Conservation (phyloP, 2,329 filamentous ascomycete genomes). For the Lecanicillium sp. region DNA sequence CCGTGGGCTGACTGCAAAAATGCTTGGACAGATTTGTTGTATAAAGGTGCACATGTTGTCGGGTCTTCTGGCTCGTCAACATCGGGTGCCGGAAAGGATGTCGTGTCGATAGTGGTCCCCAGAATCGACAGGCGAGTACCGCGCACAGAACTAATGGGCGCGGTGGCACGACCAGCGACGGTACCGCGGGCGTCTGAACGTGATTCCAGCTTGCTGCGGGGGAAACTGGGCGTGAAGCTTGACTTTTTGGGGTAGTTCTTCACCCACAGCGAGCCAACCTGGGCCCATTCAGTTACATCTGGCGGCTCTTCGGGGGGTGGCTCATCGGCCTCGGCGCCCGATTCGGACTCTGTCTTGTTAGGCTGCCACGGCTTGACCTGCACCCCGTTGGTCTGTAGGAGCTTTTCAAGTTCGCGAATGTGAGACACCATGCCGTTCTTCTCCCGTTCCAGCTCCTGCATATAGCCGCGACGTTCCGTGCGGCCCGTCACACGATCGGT, state of each 20-base stretch:
- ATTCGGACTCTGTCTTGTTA: slow-evolving; percentile 21
- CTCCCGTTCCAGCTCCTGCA: slow-evolving; percentile 68
- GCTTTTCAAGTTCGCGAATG: slow-evolving; percentile 60
- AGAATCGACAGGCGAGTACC: slow-evolving; percentile 72
- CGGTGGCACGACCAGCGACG: slow-evolving; percentile 55
- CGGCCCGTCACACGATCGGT: slow-evolving; percentile 82
- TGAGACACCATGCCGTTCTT: slow-evolving; percentile 59
- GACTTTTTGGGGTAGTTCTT: slow-evolving; percentile 21
- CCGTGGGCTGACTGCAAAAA: slow-evolving; percentile 60
- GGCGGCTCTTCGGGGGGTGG: neutral
- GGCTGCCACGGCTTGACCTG: slow-evolving; percentile 48
- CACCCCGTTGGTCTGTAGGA: slow-evolving; percentile 53
- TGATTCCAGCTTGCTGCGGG: slow-evolving; percentile 28
- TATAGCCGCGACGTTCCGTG: slow-evolving; percentile 69
- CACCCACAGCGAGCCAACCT: slow-evolving; percentile 25
- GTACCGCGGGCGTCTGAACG: slow-evolving; percentile 55
- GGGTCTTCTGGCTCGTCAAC: slow-evolving; percentile 46
- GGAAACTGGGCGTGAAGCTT: slow-evolving; percentile 17
- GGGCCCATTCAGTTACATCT: slow-evolving; percentile 18
- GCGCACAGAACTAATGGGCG: slow-evolving; percentile 63
- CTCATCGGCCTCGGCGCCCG: slow-evolving; percentile 2
- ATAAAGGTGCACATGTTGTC: slow-evolving; percentile 37
- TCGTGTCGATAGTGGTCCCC: slow-evolving; percentile 72
- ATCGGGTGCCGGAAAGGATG: slow-evolving; percentile 61
- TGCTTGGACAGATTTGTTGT: slow-evolving; percentile 66